phyloP scores from a whole-genome alignment of 495 filamentous ascomycete species.

The Patellaria atrata region DNA sequence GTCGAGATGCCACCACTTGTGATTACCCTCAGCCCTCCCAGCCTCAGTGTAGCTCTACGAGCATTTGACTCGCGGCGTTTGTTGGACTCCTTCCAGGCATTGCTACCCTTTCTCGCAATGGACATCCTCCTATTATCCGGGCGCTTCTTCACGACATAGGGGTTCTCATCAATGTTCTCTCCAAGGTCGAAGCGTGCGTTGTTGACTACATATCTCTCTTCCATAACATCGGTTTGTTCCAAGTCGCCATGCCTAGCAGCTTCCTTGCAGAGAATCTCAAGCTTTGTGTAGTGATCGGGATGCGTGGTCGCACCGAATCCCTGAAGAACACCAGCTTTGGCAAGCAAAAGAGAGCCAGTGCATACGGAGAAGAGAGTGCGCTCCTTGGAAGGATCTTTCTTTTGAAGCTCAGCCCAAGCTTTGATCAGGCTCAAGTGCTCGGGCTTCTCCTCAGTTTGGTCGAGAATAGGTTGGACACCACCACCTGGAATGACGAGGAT shows the following conservation, averaged over 20 bases:
- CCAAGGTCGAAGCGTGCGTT: constrained; percentile 63
- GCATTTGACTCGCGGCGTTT: constrained; percentile 53
- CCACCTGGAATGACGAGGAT: constrained; percentile 58
- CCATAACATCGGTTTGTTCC: constrained; percentile 58
- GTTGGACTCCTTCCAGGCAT: constrained; percentile 52
- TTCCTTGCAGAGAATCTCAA: constrained; percentile 56
- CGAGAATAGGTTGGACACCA: constrained; percentile 9
- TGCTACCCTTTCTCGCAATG: constrained; percentile 53
- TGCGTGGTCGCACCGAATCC: constrained; percentile 49
- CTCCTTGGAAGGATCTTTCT: constrained; percentile 50
- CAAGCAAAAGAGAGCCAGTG: constrained; percentile 60
- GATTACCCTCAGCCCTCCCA: constrained; percentile 58
- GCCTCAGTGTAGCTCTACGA: constrained; percentile 46
- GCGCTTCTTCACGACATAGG: constrained; percentile 54
- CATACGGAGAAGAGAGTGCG: constrained; percentile 63
- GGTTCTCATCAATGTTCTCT: constrained; percentile 56
- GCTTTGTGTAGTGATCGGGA: constrained; percentile 30
- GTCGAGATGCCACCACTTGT: constrained; percentile 62
- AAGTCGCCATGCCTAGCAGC: constrained; percentile 39
- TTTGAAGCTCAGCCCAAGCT: constrained; percentile 52
- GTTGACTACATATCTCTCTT: constrained; percentile 68
- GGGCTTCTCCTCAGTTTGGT: constrained; percentile 31
- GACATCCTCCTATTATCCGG: constrained; percentile 45
- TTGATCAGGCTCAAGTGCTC: constrained; percentile 51
- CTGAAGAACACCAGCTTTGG: constrained; percentile 51